Evolutionary conservation across 768 basidiomycete genomes (phyloP).

Genomic region (Tephrocybe sp.): DNA sequence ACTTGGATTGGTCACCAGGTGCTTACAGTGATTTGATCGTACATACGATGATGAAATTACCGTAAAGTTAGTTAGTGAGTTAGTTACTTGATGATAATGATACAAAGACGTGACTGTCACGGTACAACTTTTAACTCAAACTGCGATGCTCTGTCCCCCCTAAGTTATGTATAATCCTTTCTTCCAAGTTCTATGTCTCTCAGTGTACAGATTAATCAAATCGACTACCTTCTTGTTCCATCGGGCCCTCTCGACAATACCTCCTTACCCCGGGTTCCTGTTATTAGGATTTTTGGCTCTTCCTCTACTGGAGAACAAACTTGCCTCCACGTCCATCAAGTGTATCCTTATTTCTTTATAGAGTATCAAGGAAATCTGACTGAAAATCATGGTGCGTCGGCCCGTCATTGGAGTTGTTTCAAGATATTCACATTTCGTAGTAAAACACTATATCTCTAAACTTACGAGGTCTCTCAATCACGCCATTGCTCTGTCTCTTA

Average conservation of each 20-base stretch:
- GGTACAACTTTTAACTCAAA: too few species aligned
- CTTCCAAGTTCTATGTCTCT: constrained; percentile 19
- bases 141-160: too few species aligned
- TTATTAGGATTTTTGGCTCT: constrained; percentile 83
- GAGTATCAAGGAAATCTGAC: constrained; percentile 73
- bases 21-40: constrained; percentile 41
- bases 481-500: constrained; percentile 80
- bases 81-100: too few species aligned
- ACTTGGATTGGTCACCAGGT: constrained; percentile 80
- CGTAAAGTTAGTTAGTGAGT: too few species aligned
- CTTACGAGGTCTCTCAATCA: constrained; percentile 78
- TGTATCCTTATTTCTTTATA: constrained; percentile 91
- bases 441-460: constrained; percentile 66
- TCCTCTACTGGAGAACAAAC: constrained; percentile 75
- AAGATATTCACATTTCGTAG: constrained; percentile 34
- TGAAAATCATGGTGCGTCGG: constrained; percentile 52
- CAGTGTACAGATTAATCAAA: constrained; percentile 48
- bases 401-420: background rate
- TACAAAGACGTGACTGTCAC: too few species aligned
- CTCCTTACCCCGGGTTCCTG: constrained; percentile 63
- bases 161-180: background rate
- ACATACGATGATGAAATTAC: too few species aligned
- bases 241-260: constrained; percentile 66
- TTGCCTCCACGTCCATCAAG: constrained; percentile 90
- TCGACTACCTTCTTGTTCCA: constrained; percentile 59